A percentile compares a stretch with the other conserved stretches of the same genome.
phyloP scores from a whole-genome alignment of 139 green algal genomes.

The Volvox africanus region DNA sequence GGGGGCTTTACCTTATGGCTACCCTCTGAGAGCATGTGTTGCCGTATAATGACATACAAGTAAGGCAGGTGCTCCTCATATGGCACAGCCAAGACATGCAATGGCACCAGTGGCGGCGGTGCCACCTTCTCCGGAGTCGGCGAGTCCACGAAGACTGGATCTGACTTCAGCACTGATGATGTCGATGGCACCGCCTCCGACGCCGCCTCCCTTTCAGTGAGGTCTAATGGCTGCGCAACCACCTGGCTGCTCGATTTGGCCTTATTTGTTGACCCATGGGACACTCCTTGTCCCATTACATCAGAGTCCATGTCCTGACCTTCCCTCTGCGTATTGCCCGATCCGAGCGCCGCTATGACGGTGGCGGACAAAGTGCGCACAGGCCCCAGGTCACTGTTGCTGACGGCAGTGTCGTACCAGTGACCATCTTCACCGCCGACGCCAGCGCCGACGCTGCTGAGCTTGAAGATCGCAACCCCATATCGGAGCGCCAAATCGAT shows the following conservation, averaged over 20 bases:
- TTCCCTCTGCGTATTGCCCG: no score
- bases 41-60: constrained; percentile 32
- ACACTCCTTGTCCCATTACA: neutral
- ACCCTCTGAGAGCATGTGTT: constrained; percentile 29
- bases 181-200: neutral
- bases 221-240: neutral
- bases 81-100: constrained; percentile 14
- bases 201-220: neutral
- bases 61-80: constrained; percentile 34
- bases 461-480: neutral
- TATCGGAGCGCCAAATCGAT: neutral
- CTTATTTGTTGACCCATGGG: neutral
- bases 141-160: no score
- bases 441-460: neutral
- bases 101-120: neutral
- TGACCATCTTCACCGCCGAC: neutral
- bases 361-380: neutral
- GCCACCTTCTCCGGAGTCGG: no score
- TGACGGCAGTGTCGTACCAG: neutral
- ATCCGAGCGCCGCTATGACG: neutral
- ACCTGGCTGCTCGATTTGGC: neutral
- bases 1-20: constrained; percentile 23
- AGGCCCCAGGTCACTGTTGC: no score
- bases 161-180: neutral
- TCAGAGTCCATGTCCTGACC: neutral